Evolutionary conservation across 805 yeast genomes (phyloP).

Genomic region (Yarrowia sp.): DNA sequence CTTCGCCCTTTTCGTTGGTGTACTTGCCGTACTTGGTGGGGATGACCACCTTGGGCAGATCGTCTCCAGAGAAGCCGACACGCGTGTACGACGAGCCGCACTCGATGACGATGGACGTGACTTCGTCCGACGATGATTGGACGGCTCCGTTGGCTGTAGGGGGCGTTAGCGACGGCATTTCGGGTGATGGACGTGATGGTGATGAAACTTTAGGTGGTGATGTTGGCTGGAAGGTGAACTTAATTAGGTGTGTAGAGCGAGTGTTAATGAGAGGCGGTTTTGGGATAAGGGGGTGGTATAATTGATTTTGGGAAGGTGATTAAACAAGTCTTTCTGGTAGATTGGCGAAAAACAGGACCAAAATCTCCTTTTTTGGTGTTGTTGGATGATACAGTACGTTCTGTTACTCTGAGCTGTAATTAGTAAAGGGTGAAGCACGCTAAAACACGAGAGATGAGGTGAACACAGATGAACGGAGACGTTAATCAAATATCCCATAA

Average conservation of each 20-base stretch:
- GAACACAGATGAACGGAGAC: no score
- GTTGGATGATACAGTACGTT: no score
- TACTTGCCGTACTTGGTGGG: conserved; percentile 70
- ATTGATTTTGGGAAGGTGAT: no score
- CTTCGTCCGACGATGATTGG: conserved; percentile 63
- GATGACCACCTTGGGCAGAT: conserved; percentile 74
- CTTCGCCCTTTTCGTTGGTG: conserved; percentile 39
- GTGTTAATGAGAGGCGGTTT: no score
- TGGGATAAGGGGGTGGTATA: background rate
- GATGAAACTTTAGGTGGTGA: conserved; percentile 35
- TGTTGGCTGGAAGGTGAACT: conserved; percentile 8
- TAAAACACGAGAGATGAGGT: no score
- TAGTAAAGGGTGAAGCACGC: no score
- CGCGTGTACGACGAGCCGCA: conserved; percentile 87
- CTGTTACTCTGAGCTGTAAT: no score
- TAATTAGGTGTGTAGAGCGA: background rate
- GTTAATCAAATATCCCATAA: no score
- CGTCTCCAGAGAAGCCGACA: conserved; percentile 92
- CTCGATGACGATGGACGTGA: conserved; percentile 88
- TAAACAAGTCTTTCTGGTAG: no score
- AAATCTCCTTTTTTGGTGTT: no score
- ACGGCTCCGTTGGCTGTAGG: conserved; percentile 29
- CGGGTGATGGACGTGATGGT: conserved; percentile 29
- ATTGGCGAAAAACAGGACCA: no score
- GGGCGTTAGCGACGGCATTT: conserved; percentile 37